Conservation (phyloP, 1,139 yeast species). For the Pichia sp. region DNA sequence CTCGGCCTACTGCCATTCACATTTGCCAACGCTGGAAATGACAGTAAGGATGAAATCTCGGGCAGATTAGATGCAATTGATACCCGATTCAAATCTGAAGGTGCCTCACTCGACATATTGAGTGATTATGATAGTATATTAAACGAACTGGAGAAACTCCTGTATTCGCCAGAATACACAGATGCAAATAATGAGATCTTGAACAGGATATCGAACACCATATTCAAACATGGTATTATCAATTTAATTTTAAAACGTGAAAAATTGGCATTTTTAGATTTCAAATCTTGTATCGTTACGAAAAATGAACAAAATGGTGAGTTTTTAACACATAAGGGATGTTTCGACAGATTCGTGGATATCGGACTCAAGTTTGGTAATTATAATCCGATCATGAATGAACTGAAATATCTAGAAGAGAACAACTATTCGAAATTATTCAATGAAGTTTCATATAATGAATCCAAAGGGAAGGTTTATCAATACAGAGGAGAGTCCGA, state of each 20-base stretch:
- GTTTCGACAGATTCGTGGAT: slow-evolving; percentile 43
- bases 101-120: slow-evolving; percentile 25
- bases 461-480: not conserved
- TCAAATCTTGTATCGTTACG: slow-evolving; percentile 39
- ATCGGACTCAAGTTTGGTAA: slow-evolving; percentile 45
- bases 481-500: not conserved
- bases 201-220: slow-evolving; percentile 3
- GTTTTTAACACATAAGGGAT: slow-evolving; percentile 32
- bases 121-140: slow-evolving; percentile 33
- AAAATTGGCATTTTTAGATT: slow-evolving; percentile 45
- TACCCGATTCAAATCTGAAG: slow-evolving; percentile 18
- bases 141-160: slow-evolving; percentile 13
- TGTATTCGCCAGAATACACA: not conserved
- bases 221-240: slow-evolving; percentile 48
- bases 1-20: not conserved
- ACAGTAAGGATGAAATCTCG: not conserved
- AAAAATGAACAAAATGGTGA: slow-evolving; percentile 18
- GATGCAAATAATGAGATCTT: slow-evolving; percentile 5
- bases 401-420: slow-evolving; percentile 32
- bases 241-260: slow-evolving; percentile 51
- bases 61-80: slow-evolving; percentile 16
- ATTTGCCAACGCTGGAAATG: not conserved
- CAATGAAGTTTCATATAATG: slow-evolving; percentile 1
- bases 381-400: slow-evolving; percentile 16
- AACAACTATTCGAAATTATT: slow-evolving; percentile 1